Evolutionary conservation across 805 yeast species (phyloP).

Genomic region (Candida insectalens): DNA sequence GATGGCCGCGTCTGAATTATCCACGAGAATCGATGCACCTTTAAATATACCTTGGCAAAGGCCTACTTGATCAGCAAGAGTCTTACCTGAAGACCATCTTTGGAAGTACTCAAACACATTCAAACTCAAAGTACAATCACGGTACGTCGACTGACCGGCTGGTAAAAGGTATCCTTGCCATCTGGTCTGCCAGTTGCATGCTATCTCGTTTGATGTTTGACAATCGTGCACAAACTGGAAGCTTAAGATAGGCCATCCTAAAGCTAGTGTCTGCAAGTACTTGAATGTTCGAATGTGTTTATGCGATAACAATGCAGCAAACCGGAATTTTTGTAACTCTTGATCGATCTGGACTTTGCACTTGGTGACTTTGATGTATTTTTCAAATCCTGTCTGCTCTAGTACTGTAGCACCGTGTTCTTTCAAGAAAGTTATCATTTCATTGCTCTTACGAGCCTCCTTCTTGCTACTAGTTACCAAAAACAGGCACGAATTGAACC

Average conservation of each 20-base stretch:
- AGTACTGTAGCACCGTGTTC: constrained; percentile 3
- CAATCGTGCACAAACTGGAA: constrained; percentile 46
- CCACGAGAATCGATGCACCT: constrained; percentile 27
- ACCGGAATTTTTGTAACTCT: constrained; percentile 19
- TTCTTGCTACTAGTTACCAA: constrained; percentile 27
- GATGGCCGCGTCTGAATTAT: constrained; percentile 18
- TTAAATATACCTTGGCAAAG: constrained; percentile 29
- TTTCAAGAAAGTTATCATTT: background rate
- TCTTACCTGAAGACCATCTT: constrained; percentile 23
- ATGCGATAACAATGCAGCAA: constrained; percentile 60
- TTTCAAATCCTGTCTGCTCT: constrained; percentile 4
- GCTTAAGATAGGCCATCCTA: constrained; percentile 82
- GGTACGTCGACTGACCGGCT: constrained; percentile 49
- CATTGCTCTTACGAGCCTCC: too few species aligned
- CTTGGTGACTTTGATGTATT: constrained; percentile 6
- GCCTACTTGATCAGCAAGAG: constrained; percentile 31
- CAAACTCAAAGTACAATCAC: constrained; percentile 31
- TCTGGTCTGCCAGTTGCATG: constrained; percentile 17
- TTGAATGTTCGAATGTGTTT: constrained; percentile 58
- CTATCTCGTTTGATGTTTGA: constrained; percentile 12
- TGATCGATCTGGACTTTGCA: background rate
- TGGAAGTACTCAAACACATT: constrained; percentile 35
- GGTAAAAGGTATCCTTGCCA: constrained; percentile 58
- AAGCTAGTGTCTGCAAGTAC: constrained; percentile 64
- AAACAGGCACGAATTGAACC: constrained; percentile 28